A percentile compares a stretch with the other conserved stretches of the same genome.
Evolutionary conservation across 2,329 filamentous ascomycete species (phyloP).

Genomic region (Ceratocystis variospora): DNA sequence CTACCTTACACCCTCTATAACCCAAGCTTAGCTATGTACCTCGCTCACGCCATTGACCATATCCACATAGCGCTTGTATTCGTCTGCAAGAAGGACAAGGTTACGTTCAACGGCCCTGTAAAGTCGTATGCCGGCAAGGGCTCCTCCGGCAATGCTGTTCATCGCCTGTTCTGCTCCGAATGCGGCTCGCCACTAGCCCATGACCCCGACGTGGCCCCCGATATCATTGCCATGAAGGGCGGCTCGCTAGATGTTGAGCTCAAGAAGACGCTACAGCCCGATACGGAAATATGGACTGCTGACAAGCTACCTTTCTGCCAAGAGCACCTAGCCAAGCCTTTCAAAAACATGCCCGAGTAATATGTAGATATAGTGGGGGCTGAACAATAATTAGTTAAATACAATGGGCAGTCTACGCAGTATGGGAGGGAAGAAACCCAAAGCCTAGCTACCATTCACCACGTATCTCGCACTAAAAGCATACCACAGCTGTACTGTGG

Average conservation of each 20-base stretch:
- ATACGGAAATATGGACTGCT: constrained; percentile 57
- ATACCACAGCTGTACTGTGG: too few relatives aligned
- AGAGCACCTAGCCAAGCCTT: constrained; percentile 49
- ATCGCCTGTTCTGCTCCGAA: constrained; percentile 56
- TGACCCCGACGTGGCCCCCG: constrained; percentile 55
- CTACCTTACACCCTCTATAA: background rate
- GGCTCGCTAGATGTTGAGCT: constrained; percentile 49
- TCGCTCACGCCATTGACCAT: background rate
- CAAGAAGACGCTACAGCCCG: constrained; percentile 54
- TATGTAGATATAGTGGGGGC: background rate
- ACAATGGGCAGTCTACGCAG: background rate
- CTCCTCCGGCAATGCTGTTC: constrained; percentile 47
- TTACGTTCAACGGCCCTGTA: constrained; percentile 47
- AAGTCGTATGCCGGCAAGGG: constrained; percentile 51
- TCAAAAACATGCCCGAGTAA: constrained; percentile 50
- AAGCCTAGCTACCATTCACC: too few relatives aligned
- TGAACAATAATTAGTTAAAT: background rate
- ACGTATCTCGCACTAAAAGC: too few relatives aligned
- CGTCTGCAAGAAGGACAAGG: constrained; percentile 52
- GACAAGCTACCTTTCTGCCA: constrained; percentile 57
- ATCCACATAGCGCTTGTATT: constrained; percentile 42
- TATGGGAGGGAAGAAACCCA: too few relatives aligned
- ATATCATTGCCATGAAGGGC: constrained; percentile 56
- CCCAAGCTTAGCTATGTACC: background rate
- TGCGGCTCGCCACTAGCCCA: constrained; percentile 58